Evolutionary conservation across 371 early-diverging fungal species (phyloP), one percentile per base, ranked within the genome.

Genomic region (Mucor mucedo): DNA sequence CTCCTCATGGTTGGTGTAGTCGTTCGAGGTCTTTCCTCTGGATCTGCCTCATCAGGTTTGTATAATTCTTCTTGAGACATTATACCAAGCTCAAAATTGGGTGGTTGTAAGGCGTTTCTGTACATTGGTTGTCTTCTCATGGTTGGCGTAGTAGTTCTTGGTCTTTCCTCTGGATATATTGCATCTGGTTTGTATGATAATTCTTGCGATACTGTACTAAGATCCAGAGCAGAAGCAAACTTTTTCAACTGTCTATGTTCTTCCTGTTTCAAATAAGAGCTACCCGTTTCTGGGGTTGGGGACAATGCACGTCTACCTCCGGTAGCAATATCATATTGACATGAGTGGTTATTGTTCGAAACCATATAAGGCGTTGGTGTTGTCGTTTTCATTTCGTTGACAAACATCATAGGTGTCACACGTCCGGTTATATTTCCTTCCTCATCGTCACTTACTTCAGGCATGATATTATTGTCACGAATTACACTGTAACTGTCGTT

Each of bases 201-300:
- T 13, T 63, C 70, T 33, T 45, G 54, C 2, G 73, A 63, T 8
- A 40, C 28, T 4, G 52, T 61, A 42, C 70, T 70, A 13, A 73
- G 62, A 41, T 73, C 73, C 42, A 67, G 49, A 32, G 73, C 70
- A 16, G 73, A 73, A 5, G 73, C 73, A 59, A 64, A 70, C 5
- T 66, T 66, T 40, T 64, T 59, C 3, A 64, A 52, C 6, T 41
- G 42, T 39, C 41, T 29, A 16, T 29, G 49, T 30, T 50, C 30
- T 50, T 50, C 50, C 30, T 50, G 47, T 27, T 27, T 50, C 7
- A 30, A 10, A 11, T 28, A 13, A 8, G 50, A 30, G 11, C 30
- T 33, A 29, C 9, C 45, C 1, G 32, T 30, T 29, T 42, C 58
- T 7, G 47, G 47, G 30, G 65, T 58, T 1, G 65, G 65, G 0